phyloP scores from a whole-genome alignment of 805 yeast species.

The Yamadazyma phyllophila region DNA sequence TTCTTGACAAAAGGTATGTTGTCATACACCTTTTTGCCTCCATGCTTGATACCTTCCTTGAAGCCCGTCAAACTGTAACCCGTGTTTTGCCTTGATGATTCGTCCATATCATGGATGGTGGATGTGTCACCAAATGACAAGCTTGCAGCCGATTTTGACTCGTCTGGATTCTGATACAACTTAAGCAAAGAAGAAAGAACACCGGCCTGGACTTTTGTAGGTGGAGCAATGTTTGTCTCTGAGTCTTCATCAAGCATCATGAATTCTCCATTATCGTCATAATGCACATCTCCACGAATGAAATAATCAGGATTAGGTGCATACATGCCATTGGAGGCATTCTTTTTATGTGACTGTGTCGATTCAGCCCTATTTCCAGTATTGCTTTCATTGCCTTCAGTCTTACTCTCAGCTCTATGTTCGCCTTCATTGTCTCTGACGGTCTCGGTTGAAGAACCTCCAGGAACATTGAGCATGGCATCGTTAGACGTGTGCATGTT shows the following conservation, averaged over 20 bases:
- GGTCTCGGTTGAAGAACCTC: slow-evolving; percentile 13
- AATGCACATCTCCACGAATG: slow-evolving; percentile 20
- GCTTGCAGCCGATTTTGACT: slow-evolving; percentile 14
- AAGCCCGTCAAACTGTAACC: slow-evolving; percentile 24
- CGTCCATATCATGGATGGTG: slow-evolving; percentile 9
- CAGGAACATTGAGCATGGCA: slow-evolving; percentile 1
- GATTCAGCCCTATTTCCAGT: background rate
- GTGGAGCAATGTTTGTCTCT: slow-evolving; percentile 36
- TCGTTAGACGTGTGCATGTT: slow-evolving; percentile 3
- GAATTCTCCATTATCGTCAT: slow-evolving; percentile 27
- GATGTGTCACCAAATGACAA: slow-evolving; percentile 12
- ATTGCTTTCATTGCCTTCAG: too few species aligned
- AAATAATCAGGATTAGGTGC: slow-evolving; percentile 48
- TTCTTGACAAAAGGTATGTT: slow-evolving; percentile 14
- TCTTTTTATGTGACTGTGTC: background rate
- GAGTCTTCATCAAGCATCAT: slow-evolving; percentile 32
- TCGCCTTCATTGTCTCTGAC: slow-evolving; percentile 5
- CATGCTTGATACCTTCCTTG: slow-evolving; percentile 29
- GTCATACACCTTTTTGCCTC: slow-evolving; percentile 23
- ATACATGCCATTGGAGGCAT: slow-evolving; percentile 19
- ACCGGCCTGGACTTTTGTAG: slow-evolving; percentile 73
- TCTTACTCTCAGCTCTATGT: slow-evolving; percentile 1
- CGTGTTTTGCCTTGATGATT: slow-evolving; percentile 8
- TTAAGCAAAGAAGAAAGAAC: slow-evolving; percentile 75
- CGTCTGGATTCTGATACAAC: slow-evolving; percentile 55